Base-by-base conservation (phyloP, 202 grass and related monocot species). In the Brachypodium distachyon region DNA sequence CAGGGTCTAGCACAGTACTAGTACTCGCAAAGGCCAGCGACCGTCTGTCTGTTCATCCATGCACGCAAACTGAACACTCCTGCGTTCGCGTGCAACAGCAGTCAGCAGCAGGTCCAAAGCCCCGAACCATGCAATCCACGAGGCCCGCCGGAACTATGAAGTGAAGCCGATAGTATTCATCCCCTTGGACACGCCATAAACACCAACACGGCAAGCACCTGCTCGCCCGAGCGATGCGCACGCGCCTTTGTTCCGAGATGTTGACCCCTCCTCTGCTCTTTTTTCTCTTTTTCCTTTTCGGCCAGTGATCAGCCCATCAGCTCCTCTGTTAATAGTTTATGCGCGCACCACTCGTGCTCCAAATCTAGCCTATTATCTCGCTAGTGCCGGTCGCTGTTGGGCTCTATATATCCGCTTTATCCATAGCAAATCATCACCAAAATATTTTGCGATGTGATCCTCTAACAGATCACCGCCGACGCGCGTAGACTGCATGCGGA, bases 61-160 rank as follows among this genome's bases (percentile, higher is more conserved):
- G 51, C 51, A 54, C 51, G 12, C 8, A 12, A 54, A 6, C 49
- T 6, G 4, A 44, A 7, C 12, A 52, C 18, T n/a, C 42, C 8
- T 12, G 37, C 32, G 1, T 28, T 56, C 11, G 6, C 16, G 47
- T 42, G 76, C 74, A 7, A 18, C 34, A 43, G 10, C 4, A 21
- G 7, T 17, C 6, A 1, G 9, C 2, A 7, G 4, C 41, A 14
- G 8, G 12, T 27, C 8, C 62, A 46, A 49, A 61, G n/a, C 14
- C 16, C 28, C 17, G 54, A 63, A n/a, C 46, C 77, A 81, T 21
- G 77, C 61, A 28, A 52, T 29, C 28, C 78, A 71, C 84, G 14
- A 23, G 53, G 42, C 3, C 4, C 5, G 19, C 21, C 40, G 19
- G 12, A 43, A 53, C 42, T 63, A 18, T 22, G 70, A 56, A 73